Conservation (phyloP, 768 basidiomycete genomes). For the Clathrus columnatus region DNA sequence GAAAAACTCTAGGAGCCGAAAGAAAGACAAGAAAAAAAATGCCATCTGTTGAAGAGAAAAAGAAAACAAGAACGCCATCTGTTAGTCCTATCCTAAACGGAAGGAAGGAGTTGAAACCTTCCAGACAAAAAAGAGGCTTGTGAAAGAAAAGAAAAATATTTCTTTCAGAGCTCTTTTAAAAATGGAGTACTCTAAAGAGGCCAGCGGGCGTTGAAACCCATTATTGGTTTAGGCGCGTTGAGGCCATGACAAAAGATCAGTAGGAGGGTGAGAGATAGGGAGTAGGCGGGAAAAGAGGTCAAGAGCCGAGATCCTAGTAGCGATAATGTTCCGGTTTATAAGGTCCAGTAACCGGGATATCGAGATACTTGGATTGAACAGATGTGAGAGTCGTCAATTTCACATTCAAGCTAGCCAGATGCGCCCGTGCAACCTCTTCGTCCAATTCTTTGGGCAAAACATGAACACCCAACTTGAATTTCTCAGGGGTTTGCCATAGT, state of each 20-base stretch:
- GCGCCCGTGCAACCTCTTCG: constrained; percentile 97
- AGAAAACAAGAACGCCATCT: no score
- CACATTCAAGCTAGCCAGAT: constrained; percentile 85
- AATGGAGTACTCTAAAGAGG: not conserved
- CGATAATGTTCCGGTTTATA: constrained; percentile 71
- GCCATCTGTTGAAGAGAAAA: no score
- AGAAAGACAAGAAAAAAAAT: no score
- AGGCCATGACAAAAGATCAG: constrained; percentile 7
- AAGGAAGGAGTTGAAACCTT: not conserved
- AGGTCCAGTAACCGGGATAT: constrained; percentile 75
- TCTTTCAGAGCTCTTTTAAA: not conserved
- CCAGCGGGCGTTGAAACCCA: constrained; percentile 8
- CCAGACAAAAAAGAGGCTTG: not conserved
- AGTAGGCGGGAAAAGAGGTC: not conserved
- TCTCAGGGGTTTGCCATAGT: constrained; percentile 86
- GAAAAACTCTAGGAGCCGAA: no score
- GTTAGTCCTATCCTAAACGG: no score
- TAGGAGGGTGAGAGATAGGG: not conserved
- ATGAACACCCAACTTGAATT: constrained; percentile 96
- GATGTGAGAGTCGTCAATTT: constrained; percentile 73
- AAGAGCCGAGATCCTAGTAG: constrained; percentile 30
- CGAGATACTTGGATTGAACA: constrained; percentile 84
- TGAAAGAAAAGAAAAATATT: not conserved
- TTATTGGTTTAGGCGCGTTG: constrained; percentile 11
- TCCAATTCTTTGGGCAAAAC: constrained; percentile 98